Evolutionary conservation across 2,329 filamentous ascomycete genomes (phyloP).

Genomic region (Aspergillus fischeri): DNA sequence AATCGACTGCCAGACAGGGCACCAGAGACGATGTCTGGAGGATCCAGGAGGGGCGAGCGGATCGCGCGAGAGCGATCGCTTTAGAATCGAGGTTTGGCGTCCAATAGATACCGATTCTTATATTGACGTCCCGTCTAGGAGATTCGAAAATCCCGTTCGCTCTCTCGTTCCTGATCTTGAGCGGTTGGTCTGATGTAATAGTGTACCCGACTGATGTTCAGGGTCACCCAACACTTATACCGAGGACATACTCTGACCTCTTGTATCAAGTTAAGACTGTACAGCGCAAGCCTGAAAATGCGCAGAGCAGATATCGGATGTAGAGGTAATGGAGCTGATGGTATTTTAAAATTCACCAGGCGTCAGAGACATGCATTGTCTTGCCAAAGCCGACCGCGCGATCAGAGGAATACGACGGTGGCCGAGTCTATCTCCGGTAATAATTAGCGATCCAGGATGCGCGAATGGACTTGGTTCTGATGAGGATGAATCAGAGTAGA

Average conservation of each 20-base stretch:
- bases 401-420: neutral
- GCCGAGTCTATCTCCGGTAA: neutral
- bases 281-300: neutral
- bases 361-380: neutral
- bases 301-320: neutral
- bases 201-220: neutral
- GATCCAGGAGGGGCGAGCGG: constrained; percentile 48
- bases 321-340: neutral
- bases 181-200: neutral
- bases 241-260: neutral
- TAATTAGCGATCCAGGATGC: neutral
- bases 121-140: too few species aligned
- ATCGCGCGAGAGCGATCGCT: constrained; percentile 31
- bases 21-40: constrained; percentile 41
- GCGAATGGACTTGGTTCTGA: neutral
- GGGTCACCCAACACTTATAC: neutral
- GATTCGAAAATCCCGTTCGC: neutral
- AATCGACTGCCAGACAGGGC: constrained; percentile 45
- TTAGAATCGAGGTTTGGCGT: too few species aligned
- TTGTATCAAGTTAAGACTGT: neutral
- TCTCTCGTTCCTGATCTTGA: neutral
- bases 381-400: neutral
- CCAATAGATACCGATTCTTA: neutral
- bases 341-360: neutral
- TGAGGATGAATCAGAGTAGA: neutral